Base-by-base conservation (phyloP, 306 rosid genomes). In the Delonix regia region DNA sequence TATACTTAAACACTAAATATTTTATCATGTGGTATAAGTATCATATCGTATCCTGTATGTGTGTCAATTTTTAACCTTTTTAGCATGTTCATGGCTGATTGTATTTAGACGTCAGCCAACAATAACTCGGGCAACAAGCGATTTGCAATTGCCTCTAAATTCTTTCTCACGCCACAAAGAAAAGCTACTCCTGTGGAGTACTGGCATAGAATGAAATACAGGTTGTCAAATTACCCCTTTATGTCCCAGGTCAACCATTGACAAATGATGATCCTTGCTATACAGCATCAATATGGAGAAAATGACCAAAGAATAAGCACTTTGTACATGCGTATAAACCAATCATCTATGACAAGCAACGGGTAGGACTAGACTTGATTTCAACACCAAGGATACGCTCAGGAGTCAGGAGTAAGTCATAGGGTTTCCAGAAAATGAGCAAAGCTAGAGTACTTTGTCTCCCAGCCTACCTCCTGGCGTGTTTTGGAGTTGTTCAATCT, bases 401-500 rank as follows among this genome's bases (percentile, higher is more conserved):
- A 42, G 41, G 30, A 63, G 11, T 51, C 65, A 42, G 41, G 30
- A 63, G 11, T 18, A 45, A 25, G 62, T 89, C 85, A 78, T 27
- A 91, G 39, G 83, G 80, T 88, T 80, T 86, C 98, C 39, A 93
- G 91, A 80, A 89, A 95, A 78, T 84, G 82, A 34, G 88, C 39
- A 59, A 95, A 95, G 80, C 97, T 91, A 11, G 90, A 70, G 89
- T 91, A 93, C 87, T 88, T 95, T 1, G 99, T 98, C 83, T 90
- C 94, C 99, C 99, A 95, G n/a, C 96, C 97, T 25, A 91, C 33
- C 81, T 89, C 92, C 41, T 84, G 83, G 19, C 98, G 92, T 33
- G 97, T 88, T 85, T 74, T 92, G 9, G 90, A 85, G 92, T 93
- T 95, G 91, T 90, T 87, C 78, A 95, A 87, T 91, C 87, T 88